Conservation (phyloP, 1,139 yeast species). For the Hyphopichia pseudoburtonii region DNA sequence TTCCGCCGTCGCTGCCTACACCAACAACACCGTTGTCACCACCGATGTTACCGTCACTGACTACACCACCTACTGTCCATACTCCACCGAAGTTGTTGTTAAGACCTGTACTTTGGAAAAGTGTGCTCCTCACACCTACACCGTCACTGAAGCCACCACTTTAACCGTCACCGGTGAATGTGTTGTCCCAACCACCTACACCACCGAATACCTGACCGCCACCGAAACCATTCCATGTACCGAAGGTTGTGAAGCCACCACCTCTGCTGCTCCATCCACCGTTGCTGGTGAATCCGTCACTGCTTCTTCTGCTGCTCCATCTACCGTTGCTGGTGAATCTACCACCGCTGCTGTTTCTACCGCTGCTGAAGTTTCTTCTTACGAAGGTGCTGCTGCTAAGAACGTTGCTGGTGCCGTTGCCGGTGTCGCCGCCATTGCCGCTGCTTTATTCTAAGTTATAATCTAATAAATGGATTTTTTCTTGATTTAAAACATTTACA, state of each 20-base stretch:
- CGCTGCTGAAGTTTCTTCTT: constrained; percentile 21
- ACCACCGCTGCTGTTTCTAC: constrained; percentile 12
- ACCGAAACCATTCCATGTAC: background rate
- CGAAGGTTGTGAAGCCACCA: background rate
- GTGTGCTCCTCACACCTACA: constrained; percentile 31
- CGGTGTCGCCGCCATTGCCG: constrained; percentile 51
- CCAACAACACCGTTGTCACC: constrained; percentile 20
- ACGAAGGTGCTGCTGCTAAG: constrained; percentile 37
- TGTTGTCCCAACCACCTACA: constrained; percentile 48
- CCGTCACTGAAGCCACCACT: constrained; percentile 47
- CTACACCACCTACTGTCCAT: constrained; percentile 50
- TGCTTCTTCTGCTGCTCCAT: background rate
- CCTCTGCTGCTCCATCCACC: constrained; percentile 2
- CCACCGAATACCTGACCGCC: constrained; percentile 14
- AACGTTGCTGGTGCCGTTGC: constrained; percentile 47
- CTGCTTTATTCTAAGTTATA: constrained; percentile 52
- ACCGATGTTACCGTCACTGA: constrained; percentile 31
- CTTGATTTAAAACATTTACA: background rate
- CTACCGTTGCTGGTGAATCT: constrained; percentile 11
- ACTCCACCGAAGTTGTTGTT: constrained; percentile 37
- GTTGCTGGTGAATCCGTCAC: background rate
- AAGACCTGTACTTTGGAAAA: constrained; percentile 25
- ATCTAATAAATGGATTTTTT: too few relatives aligned
- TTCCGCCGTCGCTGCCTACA: constrained; percentile 12
- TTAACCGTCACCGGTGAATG: constrained; percentile 48